phyloP scores from a whole-genome alignment of 2,329 filamentous ascomycete species.

The Ophiocordyceps camponoti-rufipedis region DNA sequence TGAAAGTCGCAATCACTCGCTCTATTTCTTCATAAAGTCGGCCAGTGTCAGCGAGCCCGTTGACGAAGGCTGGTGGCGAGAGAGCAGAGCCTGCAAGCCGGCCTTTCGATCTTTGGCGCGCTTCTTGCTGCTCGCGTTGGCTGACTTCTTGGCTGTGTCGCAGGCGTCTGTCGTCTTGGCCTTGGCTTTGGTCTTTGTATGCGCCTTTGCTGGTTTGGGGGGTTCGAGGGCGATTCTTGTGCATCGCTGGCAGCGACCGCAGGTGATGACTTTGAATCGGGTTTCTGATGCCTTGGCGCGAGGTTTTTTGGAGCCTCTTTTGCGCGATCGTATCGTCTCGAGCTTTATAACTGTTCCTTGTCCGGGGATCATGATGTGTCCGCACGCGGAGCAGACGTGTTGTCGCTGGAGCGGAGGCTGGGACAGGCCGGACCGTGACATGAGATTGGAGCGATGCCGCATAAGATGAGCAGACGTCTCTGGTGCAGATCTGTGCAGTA shows the following conservation, averaged over 20 bases:
- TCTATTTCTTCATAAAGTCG: constrained; percentile 31
- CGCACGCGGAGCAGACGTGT: constrained; percentile 39
- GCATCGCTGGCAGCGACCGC: constrained; percentile 23
- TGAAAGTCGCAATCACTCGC: not conserved
- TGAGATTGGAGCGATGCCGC: constrained; percentile 29
- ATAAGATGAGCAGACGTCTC: constrained; percentile 42
- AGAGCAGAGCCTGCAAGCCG: constrained; percentile 46
- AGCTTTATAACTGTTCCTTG: constrained; percentile 22
- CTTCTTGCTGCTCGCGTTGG: constrained; percentile 45
- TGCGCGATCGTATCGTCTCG: constrained; percentile 7
- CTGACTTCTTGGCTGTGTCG: constrained; percentile 11
- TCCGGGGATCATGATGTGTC: constrained; percentile 39
- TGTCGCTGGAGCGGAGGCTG: constrained; percentile 30
- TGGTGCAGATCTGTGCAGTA: constrained; percentile 32
- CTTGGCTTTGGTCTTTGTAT: constrained; percentile 4
- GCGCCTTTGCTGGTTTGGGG: constrained; percentile 8
- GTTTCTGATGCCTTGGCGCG: not conserved
- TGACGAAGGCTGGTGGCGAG: constrained; percentile 26
- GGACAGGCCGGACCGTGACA: constrained; percentile 25
- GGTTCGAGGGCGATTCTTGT: constrained; percentile 22
- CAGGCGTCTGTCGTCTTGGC: constrained; percentile 1
- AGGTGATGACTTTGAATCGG: constrained; percentile 15
- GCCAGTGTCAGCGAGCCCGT: constrained; percentile 29
- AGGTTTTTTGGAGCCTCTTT: not conserved
- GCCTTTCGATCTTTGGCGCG: constrained; percentile 46